Percentiles rank a stretch among this genome's conserved stretches.
These are phyloP conservation scores for Amanita subjunquillea DNA, from an alignment of 768 basidiomycete genomes.

Conservation along the genomic window DNA sequence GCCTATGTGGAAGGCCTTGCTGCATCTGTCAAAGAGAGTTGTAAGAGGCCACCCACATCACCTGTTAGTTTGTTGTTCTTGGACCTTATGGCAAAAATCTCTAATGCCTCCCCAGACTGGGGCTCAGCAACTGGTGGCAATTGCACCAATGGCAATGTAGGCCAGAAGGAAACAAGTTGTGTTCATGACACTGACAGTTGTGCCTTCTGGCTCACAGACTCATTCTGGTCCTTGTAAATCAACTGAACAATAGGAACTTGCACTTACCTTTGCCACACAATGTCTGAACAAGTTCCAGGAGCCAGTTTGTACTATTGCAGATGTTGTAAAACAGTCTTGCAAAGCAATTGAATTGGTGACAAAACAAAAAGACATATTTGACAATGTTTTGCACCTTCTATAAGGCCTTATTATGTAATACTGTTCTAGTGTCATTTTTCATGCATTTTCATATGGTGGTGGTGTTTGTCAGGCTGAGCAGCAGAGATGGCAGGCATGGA, in stretches of 20 bases:
- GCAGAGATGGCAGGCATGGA: too few species aligned
- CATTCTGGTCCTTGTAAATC: slow-evolving; percentile 3
- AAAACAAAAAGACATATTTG: too few species aligned
- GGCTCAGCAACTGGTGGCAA: slow-evolving; percentile 5
- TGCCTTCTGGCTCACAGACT: slow-evolving; percentile 6
- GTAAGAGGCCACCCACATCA: slow-evolving; percentile 4
- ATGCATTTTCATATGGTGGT: too few species aligned
- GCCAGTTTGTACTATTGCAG: slow-evolving; percentile 5
- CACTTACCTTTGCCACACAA: not conserved
- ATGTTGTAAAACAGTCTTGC: slow-evolving; percentile 4
- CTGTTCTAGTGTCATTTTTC: too few species aligned
- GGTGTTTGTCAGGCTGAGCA: too few species aligned
- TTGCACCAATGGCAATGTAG: slow-evolving; percentile 4
- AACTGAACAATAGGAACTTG: slow-evolving; percentile 3
- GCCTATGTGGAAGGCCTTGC: slow-evolving; percentile 8
- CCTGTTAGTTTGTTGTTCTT: slow-evolving; percentile 5
- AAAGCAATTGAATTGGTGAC: slow-evolving; percentile 1
- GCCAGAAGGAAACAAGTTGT: slow-evolving; percentile 6
- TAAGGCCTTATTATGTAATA: too few species aligned
- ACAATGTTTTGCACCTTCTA: too few species aligned
- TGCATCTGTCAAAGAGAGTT: slow-evolving; percentile 6
- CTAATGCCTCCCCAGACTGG: slow-evolving; percentile 8
- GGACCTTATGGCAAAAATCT: slow-evolving; percentile 6
- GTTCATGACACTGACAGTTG: slow-evolving; percentile 5
- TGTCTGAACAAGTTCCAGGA: slow-evolving; percentile 1